Evolutionary conservation across 1,284 basidiomycete species (phyloP).

Genomic region (Malassezia dermatis): DNA sequence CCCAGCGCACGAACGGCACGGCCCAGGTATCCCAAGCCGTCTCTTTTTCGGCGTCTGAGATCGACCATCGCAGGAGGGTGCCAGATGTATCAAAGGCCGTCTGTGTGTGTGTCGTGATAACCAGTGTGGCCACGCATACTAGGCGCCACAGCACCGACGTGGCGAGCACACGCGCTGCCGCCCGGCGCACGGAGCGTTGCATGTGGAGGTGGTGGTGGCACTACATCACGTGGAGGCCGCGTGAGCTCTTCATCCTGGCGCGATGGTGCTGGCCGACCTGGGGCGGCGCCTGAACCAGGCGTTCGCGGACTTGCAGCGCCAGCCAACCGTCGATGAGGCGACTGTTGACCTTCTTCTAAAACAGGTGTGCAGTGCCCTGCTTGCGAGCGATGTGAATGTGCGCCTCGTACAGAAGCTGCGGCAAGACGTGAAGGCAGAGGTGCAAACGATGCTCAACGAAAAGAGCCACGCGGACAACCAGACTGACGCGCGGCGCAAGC

Average conservation of each 20-base stretch:
- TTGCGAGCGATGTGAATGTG: conserved; percentile 97
- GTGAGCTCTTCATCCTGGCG: not conserved
- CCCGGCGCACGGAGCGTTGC: not conserved
- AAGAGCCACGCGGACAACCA: conserved; percentile 28
- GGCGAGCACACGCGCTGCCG: not conserved
- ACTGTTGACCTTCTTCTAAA: conserved; percentile 60
- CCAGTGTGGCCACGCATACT: conserved; percentile 9
- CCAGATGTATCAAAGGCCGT: conserved; percentile 36
- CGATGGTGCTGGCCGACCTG: conserved; percentile 90
- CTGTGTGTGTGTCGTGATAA: conserved; percentile 20
- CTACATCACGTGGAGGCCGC: not conserved
- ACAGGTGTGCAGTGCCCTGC: conserved; percentile 81
- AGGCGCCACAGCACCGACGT: conserved; percentile 12
- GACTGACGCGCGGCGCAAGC: conserved; percentile 35
- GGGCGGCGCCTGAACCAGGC: conserved; percentile 88
- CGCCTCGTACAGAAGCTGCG: conserved; percentile 80
- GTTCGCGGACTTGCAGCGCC: conserved; percentile 75
- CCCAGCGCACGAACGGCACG: conserved; percentile 63
- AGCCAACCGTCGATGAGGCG: conserved; percentile 66
- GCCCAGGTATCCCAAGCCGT: conserved; percentile 11
- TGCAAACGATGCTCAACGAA: conserved; percentile 53
- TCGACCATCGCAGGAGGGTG: conserved; percentile 13
- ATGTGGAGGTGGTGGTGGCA: not conserved
- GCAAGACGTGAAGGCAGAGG: conserved; percentile 64
- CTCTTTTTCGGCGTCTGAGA: conserved; percentile 1